Evolutionary conservation across 345 rosid species (phyloP).

Genomic region (Lagerstroemia speciosa): DNA sequence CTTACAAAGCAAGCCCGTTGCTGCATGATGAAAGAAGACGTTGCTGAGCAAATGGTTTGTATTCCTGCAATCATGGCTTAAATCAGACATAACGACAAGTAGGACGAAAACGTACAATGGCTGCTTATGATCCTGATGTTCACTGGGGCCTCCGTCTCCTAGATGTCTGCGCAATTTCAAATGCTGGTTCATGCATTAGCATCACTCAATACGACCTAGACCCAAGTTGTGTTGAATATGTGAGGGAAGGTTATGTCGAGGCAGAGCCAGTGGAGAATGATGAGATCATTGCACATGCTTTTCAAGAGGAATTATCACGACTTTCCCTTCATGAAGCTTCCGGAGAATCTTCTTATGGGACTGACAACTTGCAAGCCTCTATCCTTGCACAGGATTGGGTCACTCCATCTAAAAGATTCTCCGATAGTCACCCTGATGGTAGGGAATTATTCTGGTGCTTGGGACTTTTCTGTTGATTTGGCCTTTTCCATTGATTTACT

Average conservation of each 20-base stretch:
- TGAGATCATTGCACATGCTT: conserved; percentile 46
- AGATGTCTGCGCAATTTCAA: conserved; percentile 46
- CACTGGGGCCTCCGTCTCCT: conserved; percentile 74
- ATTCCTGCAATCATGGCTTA: not conserved
- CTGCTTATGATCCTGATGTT: conserved; percentile 45
- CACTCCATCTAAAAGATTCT: conserved; percentile 11
- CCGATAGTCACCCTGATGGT: conserved; percentile 10
- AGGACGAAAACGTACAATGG: conserved; percentile 33
- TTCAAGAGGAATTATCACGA: conserved; percentile 57
- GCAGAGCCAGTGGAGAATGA: conserved; percentile 34
- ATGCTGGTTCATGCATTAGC: conserved; percentile 38
- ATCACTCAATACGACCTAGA: conserved; percentile 42
- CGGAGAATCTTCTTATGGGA: conserved; percentile 19
- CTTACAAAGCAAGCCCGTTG: not conserved
- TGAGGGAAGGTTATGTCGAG: conserved; percentile 46
- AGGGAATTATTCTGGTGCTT: conserved; percentile 10
- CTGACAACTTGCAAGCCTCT: conserved; percentile 23
- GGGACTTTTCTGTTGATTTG: not conserved
- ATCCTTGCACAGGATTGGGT: conserved; percentile 27
- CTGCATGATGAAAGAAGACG: not conserved
- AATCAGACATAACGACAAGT: too few species aligned
- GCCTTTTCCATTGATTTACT: too few species aligned
- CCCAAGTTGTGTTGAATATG: conserved; percentile 34
- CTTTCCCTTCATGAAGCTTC: conserved; percentile 31
- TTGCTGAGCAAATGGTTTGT: not conserved